Evolutionary conservation across 352 stramenopile species (phyloP).

Genomic region (Phytophthora nicotianae): DNA sequence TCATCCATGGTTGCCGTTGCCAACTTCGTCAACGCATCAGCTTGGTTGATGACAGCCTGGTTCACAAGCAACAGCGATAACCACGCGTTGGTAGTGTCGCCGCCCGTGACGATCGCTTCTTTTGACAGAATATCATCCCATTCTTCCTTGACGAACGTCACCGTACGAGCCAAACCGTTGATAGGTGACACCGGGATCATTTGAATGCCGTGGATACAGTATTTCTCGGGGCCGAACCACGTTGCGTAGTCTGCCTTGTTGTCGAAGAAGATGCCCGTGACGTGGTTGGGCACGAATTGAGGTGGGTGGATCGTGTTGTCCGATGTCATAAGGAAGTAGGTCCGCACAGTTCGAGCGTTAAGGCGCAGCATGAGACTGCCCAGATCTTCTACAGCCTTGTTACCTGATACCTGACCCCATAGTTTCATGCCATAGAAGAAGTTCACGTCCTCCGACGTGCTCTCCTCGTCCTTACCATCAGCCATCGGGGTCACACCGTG

Average conservation of each 20-base stretch:
- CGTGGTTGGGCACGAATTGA: conserved; percentile 67
- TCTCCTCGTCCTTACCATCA: conserved; percentile 71
- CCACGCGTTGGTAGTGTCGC: conserved; percentile 4
- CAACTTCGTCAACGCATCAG: conserved; percentile 37
- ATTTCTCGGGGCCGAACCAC: conserved; percentile 77
- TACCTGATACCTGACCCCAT: conserved; percentile 50
- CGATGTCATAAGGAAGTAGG: conserved; percentile 70
- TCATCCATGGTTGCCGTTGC: conserved; percentile 38
- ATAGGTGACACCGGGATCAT: conserved; percentile 70
- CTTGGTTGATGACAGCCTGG: conserved; percentile 50
- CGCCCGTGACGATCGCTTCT: conserved; percentile 1
- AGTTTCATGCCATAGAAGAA: conserved; percentile 73
- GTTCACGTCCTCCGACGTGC: conserved; percentile 67
- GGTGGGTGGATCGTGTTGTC: conserved; percentile 58
- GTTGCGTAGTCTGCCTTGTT: conserved; percentile 82
- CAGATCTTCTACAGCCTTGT: conserved; percentile 52
- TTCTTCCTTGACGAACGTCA: conserved; percentile 9
- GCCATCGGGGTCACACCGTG: conserved; percentile 65
- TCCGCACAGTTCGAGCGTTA: conserved; percentile 48
- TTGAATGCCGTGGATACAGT: conserved; percentile 83
- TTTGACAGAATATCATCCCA: conserved; percentile 9
- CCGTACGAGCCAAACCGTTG: conserved; percentile 1
- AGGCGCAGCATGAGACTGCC: conserved; percentile 68
- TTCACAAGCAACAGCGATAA: conserved; percentile 21
- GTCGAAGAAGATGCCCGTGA: conserved; percentile 81